These are phyloP conservation scores for Penstemon barbatus DNA, from an alignment of 257 asterid genomes.

Conservation along the genomic window DNA sequence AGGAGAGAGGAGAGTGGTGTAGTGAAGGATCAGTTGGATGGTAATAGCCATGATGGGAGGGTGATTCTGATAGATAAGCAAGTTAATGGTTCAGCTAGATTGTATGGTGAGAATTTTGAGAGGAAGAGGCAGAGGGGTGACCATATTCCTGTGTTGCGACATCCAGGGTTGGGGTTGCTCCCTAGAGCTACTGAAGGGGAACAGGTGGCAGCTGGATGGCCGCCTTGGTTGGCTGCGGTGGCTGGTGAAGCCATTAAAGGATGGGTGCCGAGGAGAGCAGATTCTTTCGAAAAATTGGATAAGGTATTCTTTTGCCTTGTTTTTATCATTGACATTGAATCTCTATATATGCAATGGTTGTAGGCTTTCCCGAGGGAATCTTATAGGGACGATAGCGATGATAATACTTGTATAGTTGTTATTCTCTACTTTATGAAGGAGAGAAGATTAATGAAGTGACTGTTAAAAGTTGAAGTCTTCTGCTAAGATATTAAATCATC, in stretches of 20 bases:
- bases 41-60: slow-evolving; percentile 52
- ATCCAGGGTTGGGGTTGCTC: slow-evolving; percentile 55
- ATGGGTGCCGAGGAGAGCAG: slow-evolving; percentile 91
- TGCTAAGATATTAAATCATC: slow-evolving; percentile 13
- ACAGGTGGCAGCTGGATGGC: slow-evolving; percentile 96
- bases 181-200: slow-evolving; percentile 72
- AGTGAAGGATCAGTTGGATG: slow-evolving; percentile 60
- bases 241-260: slow-evolving; percentile 42
- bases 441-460: slow-evolving; percentile 5
- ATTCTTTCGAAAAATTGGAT: slow-evolving; percentile 86
- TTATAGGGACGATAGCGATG: not conserved
- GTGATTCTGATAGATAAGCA: slow-evolving; percentile 59
- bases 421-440: not conserved
- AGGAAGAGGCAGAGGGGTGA: slow-evolving; percentile 72
- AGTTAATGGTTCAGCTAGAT: slow-evolving; percentile 59
- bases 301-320: slow-evolving; percentile 51
- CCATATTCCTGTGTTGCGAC: slow-evolving; percentile 40
- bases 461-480: slow-evolving; percentile 15
- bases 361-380: not conserved
- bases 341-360: not conserved
- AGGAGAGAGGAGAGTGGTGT: slow-evolving; percentile 60
- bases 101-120: slow-evolving; percentile 55
- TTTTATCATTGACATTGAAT: slow-evolving; percentile 21
- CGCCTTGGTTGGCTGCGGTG: slow-evolving; percentile 82
- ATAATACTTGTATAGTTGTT: not conserved